A percentile compares a stretch with the other conserved stretches of the same genome.
phyloP scores from a whole-genome alignment of 352 stramenopile genomes.

The Phytopythium delawarense region DNA sequence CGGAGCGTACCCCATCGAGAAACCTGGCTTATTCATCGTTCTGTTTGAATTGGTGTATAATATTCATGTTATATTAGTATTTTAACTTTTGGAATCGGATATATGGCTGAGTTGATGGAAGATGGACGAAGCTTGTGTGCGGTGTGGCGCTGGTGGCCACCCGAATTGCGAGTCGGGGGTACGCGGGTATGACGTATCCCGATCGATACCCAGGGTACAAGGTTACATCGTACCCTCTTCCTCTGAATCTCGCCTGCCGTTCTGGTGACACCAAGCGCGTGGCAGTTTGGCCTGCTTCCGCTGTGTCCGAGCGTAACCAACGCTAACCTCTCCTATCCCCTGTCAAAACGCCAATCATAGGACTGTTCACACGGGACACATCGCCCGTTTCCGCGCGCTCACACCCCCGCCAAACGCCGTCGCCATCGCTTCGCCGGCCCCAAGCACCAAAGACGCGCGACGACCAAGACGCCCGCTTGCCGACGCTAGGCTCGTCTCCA shows the following conservation, averaged over 20 bases:
- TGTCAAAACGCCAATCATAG: not conserved
- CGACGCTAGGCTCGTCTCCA: not conserved
- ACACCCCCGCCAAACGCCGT: not conserved
- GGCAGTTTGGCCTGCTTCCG: no score
- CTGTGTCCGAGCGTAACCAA: no score
- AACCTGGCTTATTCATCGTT: not conserved
- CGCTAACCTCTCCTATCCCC: no score
- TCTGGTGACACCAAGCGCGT: no score
- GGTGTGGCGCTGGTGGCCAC: not conserved
- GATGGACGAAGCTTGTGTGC: not conserved
- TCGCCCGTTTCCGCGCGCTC: not conserved
- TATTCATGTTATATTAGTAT: not conserved
- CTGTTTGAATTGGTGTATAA: not conserved
- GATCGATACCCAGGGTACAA: not conserved
- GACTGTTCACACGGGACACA: not conserved
- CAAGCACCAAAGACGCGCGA: constrained; percentile 9
- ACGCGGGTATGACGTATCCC: not conserved
- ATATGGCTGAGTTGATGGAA: no score
- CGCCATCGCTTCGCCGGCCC: not conserved
- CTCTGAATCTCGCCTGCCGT: no score
- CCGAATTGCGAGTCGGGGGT: not conserved
- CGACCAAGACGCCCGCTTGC: not conserved
- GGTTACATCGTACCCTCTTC: not conserved
- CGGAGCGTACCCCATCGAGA: not conserved
- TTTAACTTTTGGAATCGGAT: not conserved